Conservation (phyloP, 2,329 filamentous ascomycete species). For the Epichloe brachyelytri region DNA sequence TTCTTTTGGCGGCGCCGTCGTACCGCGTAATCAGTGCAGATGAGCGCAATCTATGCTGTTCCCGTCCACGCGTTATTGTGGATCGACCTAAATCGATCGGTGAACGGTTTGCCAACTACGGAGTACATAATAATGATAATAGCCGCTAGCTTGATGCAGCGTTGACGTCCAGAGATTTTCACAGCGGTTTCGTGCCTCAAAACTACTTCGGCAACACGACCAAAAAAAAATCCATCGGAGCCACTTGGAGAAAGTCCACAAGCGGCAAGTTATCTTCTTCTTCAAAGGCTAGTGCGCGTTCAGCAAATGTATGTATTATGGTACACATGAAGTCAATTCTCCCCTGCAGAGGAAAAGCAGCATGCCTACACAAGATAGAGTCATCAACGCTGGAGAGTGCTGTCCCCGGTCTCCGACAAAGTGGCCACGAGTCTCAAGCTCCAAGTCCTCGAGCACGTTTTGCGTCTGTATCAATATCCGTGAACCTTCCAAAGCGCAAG, state of each 20-base stretch:
- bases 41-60: not conserved
- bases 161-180: not conserved
- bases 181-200: not conserved
- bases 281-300: not conserved
- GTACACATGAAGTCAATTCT: not conserved
- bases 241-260: no score
- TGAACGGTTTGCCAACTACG: not conserved
- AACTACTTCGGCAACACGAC: not conserved
- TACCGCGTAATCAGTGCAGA: no score
- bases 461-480: not conserved
- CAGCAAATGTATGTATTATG: not conserved
- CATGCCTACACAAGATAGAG: not conserved
- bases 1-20: no score
- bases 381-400: not conserved
- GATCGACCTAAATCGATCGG: not conserved
- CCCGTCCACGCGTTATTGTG: not conserved
- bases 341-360: not conserved
- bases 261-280: not conserved
- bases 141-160: not conserved
- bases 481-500: not conserved
- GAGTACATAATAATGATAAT: no score
- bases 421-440: not conserved
- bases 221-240: not conserved
- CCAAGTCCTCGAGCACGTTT: not conserved
- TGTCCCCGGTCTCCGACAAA: not conserved